These are phyloP conservation scores for Phytophthora pseudosyringae DNA, from an alignment of 352 stramenopile species.

Conservation along the genomic window DNA sequence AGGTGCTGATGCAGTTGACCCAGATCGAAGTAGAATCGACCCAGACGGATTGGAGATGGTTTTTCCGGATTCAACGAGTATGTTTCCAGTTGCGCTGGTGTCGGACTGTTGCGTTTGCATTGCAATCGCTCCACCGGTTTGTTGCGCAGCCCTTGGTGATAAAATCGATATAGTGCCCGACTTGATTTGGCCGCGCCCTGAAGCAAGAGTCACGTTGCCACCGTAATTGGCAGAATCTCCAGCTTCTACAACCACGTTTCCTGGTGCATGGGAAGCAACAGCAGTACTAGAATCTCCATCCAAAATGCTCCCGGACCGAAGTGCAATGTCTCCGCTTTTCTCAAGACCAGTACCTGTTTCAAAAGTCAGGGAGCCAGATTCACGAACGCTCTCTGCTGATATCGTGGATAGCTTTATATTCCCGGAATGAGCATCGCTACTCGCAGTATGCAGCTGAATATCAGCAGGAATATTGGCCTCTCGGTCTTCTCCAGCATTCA, in stretches of 20 bases:
- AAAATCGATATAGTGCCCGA: slow-evolving; percentile 30
- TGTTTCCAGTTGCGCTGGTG: slow-evolving; percentile 16
- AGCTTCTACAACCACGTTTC: slow-evolving; percentile 31
- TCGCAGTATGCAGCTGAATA: slow-evolving; percentile 30
- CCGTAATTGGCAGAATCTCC: slow-evolving; percentile 24
- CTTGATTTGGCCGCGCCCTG: slow-evolving; percentile 22
- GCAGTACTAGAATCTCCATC: slow-evolving; percentile 16
- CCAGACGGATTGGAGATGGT: slow-evolving; percentile 17
- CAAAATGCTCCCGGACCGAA: slow-evolving; percentile 18
- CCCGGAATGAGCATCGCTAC: slow-evolving; percentile 22
- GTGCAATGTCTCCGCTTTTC: slow-evolving; percentile 31
- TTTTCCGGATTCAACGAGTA: slow-evolving; percentile 27
- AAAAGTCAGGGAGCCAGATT: slow-evolving; percentile 28
- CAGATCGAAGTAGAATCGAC: slow-evolving; percentile 22
- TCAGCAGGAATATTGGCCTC: slow-evolving; percentile 16
- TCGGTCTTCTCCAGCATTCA: slow-evolving; percentile 30
- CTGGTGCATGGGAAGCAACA: slow-evolving; percentile 12
- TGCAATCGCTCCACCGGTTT: slow-evolving; percentile 23
- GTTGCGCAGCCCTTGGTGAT: slow-evolving; percentile 17
- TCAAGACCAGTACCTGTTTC: slow-evolving; percentile 27
- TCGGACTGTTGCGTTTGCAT: slow-evolving; percentile 29
- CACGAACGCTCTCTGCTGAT: slow-evolving; percentile 9
- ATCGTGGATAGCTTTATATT: slow-evolving; percentile 36
- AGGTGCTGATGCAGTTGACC: slow-evolving; percentile 12
- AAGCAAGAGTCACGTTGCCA: slow-evolving; percentile 29